phyloP scores from a whole-genome alignment of 2,329 filamentous ascomycete species.

The Achaetomium macrosporum region DNA sequence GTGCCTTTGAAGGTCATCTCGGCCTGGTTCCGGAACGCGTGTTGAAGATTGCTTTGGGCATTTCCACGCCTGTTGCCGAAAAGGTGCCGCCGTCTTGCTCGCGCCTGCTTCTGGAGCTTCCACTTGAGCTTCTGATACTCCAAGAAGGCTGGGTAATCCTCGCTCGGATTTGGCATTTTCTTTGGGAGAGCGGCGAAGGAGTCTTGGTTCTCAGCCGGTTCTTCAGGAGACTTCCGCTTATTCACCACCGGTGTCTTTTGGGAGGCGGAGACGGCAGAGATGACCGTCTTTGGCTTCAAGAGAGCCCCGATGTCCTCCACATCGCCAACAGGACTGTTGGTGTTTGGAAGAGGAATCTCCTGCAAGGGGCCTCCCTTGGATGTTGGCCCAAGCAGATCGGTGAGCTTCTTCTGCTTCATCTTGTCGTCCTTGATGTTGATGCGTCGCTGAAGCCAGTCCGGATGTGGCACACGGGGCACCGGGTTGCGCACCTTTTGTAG shows the following conservation, averaged over 20 bases:
- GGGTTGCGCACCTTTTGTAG: conserved; percentile 93
- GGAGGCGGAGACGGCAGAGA: conserved; percentile 47
- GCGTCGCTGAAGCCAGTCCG: conserved; percentile 90
- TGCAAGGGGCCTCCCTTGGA: conserved; percentile 59
- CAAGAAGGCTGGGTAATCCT: conserved; percentile 84
- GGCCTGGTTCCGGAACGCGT: conserved; percentile 83
- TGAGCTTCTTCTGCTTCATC: conserved; percentile 98
- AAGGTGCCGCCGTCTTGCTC: conserved; percentile 76
- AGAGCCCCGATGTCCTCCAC: conserved; percentile 76
- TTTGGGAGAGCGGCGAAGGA: conserved; percentile 78
- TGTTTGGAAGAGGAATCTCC: conserved; percentile 46
- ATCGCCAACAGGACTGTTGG: conserved; percentile 51
- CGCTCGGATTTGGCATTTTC: conserved; percentile 74
- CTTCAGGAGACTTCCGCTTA: conserved; percentile 71
- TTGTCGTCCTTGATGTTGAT: conserved; percentile 96
- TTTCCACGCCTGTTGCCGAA: conserved; percentile 79
- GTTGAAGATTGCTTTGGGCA: conserved; percentile 58
- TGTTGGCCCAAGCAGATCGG: conserved; percentile 64
- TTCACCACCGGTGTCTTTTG: conserved; percentile 50
- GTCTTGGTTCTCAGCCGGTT: conserved; percentile 59
- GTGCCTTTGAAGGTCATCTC: conserved; percentile 85
- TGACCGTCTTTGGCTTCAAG: conserved; percentile 57
- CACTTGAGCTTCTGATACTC: conserved; percentile 97
- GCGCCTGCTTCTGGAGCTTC: conserved; percentile 93
- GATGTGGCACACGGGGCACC: conserved; percentile 86